Percentiles rank a stretch among this genome's conserved stretches.
Evolutionary conservation across 2,329 filamentous ascomycete genomes (phyloP).

Genomic region (Mariannaea elegans): DNA sequence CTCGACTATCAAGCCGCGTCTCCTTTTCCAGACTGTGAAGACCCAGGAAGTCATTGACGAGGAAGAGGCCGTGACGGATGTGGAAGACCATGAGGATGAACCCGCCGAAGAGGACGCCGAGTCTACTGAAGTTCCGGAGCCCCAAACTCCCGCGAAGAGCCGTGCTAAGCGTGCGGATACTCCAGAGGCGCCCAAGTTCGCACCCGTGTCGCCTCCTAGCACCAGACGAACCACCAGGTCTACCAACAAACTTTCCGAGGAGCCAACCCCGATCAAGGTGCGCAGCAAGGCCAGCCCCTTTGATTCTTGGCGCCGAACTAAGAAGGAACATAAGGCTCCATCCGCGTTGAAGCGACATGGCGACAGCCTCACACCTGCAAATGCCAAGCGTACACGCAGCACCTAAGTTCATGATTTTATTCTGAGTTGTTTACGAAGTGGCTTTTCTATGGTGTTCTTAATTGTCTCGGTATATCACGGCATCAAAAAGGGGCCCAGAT

Average conservation of each 20-base stretch:
- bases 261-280: conserved; percentile 53
- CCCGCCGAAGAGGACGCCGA: conserved; percentile 6
- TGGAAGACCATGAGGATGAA: conserved; percentile 56
- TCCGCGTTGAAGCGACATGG: conserved; percentile 55
- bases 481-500: background rate
- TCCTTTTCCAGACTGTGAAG: conserved; percentile 71
- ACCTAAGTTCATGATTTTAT: conserved; percentile 30
- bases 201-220: conserved; percentile 69
- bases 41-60: conserved; percentile 58
- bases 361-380: conserved; percentile 42
- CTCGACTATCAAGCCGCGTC: conserved; percentile 75
- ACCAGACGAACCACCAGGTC: conserved; percentile 69
- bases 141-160: conserved; percentile 51
- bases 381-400: conserved; percentile 48
- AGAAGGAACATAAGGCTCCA: conserved; percentile 66
- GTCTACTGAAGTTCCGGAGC: conserved; percentile 18
- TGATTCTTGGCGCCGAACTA: conserved; percentile 74
- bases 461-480: conserved; percentile 16
- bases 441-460: conserved; percentile 14
- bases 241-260: conserved; percentile 57
- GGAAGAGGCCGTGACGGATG: conserved; percentile 68
- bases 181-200: conserved; percentile 64
- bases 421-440: conserved; percentile 3
- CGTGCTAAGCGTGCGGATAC: conserved; percentile 48
- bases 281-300: conserved; percentile 64